A percentile compares a stretch with the other conserved stretches of the same genome.
Evolutionary conservation across 2,329 filamentous ascomycete species (phyloP).

Genomic region (Bipolaris bicolor): DNA sequence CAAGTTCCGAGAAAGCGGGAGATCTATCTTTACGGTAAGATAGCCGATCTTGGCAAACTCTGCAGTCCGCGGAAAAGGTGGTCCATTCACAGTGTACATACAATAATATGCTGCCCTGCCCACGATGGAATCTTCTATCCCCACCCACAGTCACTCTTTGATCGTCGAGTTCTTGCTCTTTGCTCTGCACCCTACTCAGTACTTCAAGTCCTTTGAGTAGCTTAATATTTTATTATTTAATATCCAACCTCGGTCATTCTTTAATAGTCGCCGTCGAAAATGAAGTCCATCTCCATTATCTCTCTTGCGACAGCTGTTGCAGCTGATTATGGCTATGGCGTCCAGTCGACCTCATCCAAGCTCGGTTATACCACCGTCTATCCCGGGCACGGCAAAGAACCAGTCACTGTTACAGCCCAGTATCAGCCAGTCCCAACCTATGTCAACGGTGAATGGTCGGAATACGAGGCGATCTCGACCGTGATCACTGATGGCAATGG

Average conservation of each 20-base stretch:
- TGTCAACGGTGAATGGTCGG: neutral
- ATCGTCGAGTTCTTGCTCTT: neutral
- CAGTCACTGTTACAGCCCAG: neutral
- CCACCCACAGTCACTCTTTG: neutral
- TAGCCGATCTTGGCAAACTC: neutral
- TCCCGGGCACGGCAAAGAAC: neutral
- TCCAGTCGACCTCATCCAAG: neutral
- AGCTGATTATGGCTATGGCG: neutral
- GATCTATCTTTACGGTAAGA: neutral
- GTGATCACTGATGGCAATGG: neutral
- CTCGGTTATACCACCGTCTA: neutral
- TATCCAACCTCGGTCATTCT: neutral
- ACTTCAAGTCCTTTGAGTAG: neutral
- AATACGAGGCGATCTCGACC: neutral
- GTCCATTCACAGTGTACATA: neutral
- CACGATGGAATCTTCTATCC: neutral
- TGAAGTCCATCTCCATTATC: neutral
- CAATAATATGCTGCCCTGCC: neutral
- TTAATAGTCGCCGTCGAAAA: neutral
- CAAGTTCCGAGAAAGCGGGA: neutral
- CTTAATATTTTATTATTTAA: neutral
- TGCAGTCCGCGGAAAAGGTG: neutral
- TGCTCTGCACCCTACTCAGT: neutral
- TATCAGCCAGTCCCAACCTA: neutral
- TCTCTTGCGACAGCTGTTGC: neutral